phyloP scores from a whole-genome alignment of 1,139 yeast species.

The Candida glucosophila region DNA sequence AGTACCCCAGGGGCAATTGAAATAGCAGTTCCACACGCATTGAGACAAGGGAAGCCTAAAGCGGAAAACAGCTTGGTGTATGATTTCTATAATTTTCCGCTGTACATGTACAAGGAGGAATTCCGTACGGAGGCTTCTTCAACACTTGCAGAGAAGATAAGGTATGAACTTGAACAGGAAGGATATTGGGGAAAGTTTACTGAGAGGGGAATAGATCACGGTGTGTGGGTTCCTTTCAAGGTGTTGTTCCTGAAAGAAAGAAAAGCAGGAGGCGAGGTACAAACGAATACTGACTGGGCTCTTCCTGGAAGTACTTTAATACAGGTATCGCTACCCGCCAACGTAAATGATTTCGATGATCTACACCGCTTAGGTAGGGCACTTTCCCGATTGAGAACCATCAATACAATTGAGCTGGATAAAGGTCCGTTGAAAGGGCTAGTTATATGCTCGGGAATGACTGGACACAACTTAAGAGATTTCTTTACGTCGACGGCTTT shows the following conservation, averaged over 20 bases:
- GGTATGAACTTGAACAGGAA: conserved; percentile 24
- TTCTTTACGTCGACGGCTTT: conserved; percentile 17
- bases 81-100: conserved; percentile 69
- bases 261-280: conserved; percentile 12
- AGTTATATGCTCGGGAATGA: conserved; percentile 65
- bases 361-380: conserved; percentile 51
- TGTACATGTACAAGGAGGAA: conserved; percentile 50
- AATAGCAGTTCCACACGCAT: conserved; percentile 42
- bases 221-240: conserved; percentile 73
- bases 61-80: conserved; percentile 41
- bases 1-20: conserved; percentile 32
- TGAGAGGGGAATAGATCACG: conserved; percentile 68
- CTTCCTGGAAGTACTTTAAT: conserved; percentile 44
- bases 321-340: conserved; percentile 54
- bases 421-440: conserved; percentile 30
- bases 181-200: conserved; percentile 40
- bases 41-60: conserved; percentile 5
- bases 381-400: conserved; percentile 36
- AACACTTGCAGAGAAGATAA: conserved; percentile 36
- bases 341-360: conserved; percentile 35
- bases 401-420: conserved; percentile 22
- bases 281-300: conserved; percentile 25
- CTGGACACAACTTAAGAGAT: conserved; percentile 68
- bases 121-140: conserved; percentile 43
- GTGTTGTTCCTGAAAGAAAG: conserved; percentile 51